These are phyloP conservation scores for Tardiomyces blankii DNA, from an alignment of 1,139 yeast species.

Conservation along the genomic window DNA sequence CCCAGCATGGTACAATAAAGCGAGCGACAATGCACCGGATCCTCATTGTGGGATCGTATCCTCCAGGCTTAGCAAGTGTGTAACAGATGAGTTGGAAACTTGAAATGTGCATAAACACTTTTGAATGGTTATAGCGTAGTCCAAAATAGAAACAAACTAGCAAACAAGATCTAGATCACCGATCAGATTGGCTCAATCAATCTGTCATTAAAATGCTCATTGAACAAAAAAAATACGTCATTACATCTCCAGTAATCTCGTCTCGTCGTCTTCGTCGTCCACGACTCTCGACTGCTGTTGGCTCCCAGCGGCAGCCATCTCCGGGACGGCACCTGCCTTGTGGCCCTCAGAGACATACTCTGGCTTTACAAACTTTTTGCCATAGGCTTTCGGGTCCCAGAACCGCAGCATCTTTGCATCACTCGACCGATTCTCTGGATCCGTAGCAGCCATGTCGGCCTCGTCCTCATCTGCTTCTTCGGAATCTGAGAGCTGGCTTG, in stretches of 20 bases:
- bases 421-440: conserved; percentile 5
- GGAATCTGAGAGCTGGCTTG: conserved; percentile 6
- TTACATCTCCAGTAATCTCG: conserved; percentile 8
- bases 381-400: conserved; percentile 18
- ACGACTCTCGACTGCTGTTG: conserved; percentile 7
- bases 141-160: no score
- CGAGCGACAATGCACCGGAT: conserved; percentile 7
- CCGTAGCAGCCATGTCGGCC: conserved; percentile 10
- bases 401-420: conserved; percentile 9
- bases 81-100: no score
- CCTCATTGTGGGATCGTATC: neutral
- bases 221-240: neutral
- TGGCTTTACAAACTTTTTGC: conserved; percentile 26
- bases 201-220: no score
- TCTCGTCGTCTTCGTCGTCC: conserved; percentile 12
- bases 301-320: neutral
- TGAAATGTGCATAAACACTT: no score
- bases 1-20: conserved; percentile 14
- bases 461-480: conserved; percentile 14
- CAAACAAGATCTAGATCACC: no score
- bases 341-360: conserved; percentile 4
- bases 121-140: no score
- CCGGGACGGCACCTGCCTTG: neutral
- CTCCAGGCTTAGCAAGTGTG: no score
- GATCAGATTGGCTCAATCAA: no score